Evolutionary conservation across 2,329 filamentous ascomycete genomes (phyloP).

Genomic region (Exophiala calicioides): DNA sequence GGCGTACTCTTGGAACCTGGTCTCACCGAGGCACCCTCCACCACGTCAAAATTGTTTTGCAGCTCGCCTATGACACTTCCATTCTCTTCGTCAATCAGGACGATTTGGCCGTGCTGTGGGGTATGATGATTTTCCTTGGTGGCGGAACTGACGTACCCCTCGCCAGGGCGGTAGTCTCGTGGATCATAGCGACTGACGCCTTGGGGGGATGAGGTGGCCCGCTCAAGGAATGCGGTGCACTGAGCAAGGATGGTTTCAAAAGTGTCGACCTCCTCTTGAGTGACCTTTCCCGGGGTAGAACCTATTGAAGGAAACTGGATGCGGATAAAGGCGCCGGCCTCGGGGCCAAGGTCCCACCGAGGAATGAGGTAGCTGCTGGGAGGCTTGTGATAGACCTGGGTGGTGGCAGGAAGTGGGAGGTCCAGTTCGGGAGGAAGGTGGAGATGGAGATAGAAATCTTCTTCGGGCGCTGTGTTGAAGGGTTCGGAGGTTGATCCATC

Average conservation of each 20-base stretch:
- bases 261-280: conserved; percentile 91
- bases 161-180: conserved; percentile 73
- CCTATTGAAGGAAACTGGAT: conserved; percentile 84
- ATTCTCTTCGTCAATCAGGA: conserved; percentile 92
- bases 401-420: conserved; percentile 87
- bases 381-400: conserved; percentile 95
- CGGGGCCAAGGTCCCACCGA: conserved; percentile 87
- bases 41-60: conserved; percentile 74
- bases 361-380: conserved; percentile 92
- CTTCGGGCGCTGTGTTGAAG: conserved; percentile 62
- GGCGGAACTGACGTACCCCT: conserved; percentile 65
- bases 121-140: conserved; percentile 28
- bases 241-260: conserved; percentile 98
- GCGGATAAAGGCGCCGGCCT: conserved; percentile 85
- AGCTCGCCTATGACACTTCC: conserved; percentile 93
- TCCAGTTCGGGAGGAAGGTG: conserved; percentile 94
- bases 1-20: conserved; percentile 83
- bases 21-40: conserved; percentile 73
- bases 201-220: conserved; percentile 63
- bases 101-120: conserved; percentile 70
- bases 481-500: conserved; percentile 58
- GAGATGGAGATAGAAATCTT: conserved; percentile 96
- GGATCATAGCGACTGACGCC: conserved; percentile 69
- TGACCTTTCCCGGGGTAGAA: conserved; percentile 61
- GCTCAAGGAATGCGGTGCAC: conserved; percentile 92